These are phyloP conservation scores for Massospora cicadina DNA, from an alignment of 371 early-diverging fungal genomes.

Conservation along the genomic window DNA sequence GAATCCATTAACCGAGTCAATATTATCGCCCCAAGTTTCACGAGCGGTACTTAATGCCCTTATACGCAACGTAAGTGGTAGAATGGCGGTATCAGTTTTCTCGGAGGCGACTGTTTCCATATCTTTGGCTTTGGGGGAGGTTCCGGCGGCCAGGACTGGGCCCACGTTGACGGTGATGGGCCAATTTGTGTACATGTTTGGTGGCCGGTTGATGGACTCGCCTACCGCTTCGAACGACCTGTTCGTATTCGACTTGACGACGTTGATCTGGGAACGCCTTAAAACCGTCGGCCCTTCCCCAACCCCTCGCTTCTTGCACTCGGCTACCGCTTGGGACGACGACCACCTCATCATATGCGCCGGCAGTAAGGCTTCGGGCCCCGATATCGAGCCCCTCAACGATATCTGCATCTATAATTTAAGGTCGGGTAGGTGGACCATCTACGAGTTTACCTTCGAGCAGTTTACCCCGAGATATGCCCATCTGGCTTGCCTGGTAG, in stretches of 20 bases:
- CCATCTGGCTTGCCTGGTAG: slow-evolving; percentile 38
- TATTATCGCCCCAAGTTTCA: background rate
- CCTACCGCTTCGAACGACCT: slow-evolving; percentile 53
- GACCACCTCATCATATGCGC: slow-evolving; percentile 35
- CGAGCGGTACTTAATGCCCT: background rate
- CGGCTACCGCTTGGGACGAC: slow-evolving; percentile 38
- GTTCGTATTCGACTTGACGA: slow-evolving; percentile 42
- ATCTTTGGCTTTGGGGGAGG: slow-evolving; percentile 46
- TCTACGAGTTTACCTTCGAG: slow-evolving; percentile 12
- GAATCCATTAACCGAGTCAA: too few relatives aligned
- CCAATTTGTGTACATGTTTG: slow-evolving; percentile 49
- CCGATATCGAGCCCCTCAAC: slow-evolving; percentile 23
- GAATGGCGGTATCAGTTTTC: background rate
- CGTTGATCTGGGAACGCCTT: slow-evolving; percentile 34
- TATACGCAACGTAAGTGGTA: background rate
- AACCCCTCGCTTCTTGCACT: slow-evolving; percentile 56
- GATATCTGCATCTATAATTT: slow-evolving; percentile 36
- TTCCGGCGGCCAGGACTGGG: slow-evolving; percentile 61
- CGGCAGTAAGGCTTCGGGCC: slow-evolving; percentile 31
- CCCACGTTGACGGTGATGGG: slow-evolving; percentile 50
- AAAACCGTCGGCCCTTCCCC: slow-evolving; percentile 22
- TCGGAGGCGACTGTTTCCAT: slow-evolving; percentile 30
- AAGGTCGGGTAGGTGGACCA: background rate
- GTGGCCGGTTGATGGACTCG: slow-evolving; percentile 47
- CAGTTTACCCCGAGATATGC: slow-evolving; percentile 41